Conservation (phyloP, 768 basidiomycete genomes). For the Pholiota molesta region DNA sequence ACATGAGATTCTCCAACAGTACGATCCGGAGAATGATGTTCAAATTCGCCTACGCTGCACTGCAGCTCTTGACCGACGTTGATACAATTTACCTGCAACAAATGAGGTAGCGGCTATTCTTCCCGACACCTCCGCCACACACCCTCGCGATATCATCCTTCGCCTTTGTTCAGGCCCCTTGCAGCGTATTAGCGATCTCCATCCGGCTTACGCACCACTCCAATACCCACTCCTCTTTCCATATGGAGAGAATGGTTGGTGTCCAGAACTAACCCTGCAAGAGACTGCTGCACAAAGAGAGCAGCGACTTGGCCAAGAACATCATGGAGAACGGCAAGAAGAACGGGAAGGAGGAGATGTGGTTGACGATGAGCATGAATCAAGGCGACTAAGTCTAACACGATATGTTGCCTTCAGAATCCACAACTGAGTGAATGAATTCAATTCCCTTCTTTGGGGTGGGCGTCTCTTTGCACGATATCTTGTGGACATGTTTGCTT, state of each 20-base stretch:
- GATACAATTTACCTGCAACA: slow-evolving; percentile 39
- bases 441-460: slow-evolving; percentile 32
- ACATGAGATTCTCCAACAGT: slow-evolving; percentile 30
- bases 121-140: not conserved
- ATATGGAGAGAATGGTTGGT: slow-evolving; percentile 25
- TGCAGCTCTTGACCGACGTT: slow-evolving; percentile 30
- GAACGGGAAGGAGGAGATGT: too few relatives aligned
- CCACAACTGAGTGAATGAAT: slow-evolving; percentile 27
- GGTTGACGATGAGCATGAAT: too few relatives aligned
- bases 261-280: slow-evolving; percentile 36
- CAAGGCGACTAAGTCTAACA: slow-evolving; percentile 27
- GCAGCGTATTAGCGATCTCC: slow-evolving; percentile 25
- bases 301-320: not conserved
- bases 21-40: slow-evolving; percentile 21
- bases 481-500: slow-evolving; percentile 39
- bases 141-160: slow-evolving; percentile 24
- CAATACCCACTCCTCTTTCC: slow-evolving; percentile 29
- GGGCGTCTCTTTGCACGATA: slow-evolving; percentile 42
- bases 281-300: slow-evolving; percentile 15
- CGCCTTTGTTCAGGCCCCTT: slow-evolving; percentile 12
- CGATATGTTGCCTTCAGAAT: slow-evolving; percentile 36
- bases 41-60: slow-evolving; percentile 23
- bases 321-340: not conserved
- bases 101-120: slow-evolving; percentile 15
- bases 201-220: slow-evolving; percentile 26